phyloP scores from a whole-genome alignment of 192 early-diverging fungal genomes.

The Diversispora epigaea region DNA sequence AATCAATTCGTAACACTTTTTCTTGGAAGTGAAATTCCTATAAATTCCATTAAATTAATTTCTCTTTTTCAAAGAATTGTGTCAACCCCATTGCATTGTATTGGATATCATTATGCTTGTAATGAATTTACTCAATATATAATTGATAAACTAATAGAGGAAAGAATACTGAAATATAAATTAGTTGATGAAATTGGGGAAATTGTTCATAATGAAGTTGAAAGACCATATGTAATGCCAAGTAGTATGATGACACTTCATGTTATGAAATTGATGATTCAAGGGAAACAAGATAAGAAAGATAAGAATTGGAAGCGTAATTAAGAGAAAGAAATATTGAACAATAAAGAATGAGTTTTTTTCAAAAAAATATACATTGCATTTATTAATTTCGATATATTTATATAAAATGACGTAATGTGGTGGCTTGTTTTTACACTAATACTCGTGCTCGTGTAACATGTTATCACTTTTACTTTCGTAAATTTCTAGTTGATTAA shows the following conservation, averaged over 20 bases:
- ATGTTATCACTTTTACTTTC: too few species aligned
- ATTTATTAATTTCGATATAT: too few species aligned
- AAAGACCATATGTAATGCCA: background rate
- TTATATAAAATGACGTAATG: too few species aligned
- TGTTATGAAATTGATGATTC: background rate
- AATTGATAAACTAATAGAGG: background rate
- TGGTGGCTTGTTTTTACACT: too few species aligned
- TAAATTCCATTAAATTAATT: background rate
- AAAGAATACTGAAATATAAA: background rate
- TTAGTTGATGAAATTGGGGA: background rate
- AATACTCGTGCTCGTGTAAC: too few species aligned
- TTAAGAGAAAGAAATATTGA: too few species aligned
- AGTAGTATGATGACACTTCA: background rate
- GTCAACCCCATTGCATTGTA: background rate
- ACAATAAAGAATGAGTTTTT: too few species aligned
- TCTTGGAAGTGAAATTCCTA: background rate
- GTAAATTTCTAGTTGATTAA: too few species aligned
- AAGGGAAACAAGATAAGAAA: background rate
- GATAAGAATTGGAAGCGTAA: too few species aligned
- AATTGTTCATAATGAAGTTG: background rate
- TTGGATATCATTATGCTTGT: background rate
- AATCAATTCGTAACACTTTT: background rate
- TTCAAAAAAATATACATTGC: too few species aligned
- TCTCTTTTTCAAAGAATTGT: background rate
- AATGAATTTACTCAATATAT: background rate